These are phyloP conservation scores for Scolecobasidium constrictum DNA, from an alignment of 2,329 filamentous ascomycete genomes.

Conservation along the genomic window DNA sequence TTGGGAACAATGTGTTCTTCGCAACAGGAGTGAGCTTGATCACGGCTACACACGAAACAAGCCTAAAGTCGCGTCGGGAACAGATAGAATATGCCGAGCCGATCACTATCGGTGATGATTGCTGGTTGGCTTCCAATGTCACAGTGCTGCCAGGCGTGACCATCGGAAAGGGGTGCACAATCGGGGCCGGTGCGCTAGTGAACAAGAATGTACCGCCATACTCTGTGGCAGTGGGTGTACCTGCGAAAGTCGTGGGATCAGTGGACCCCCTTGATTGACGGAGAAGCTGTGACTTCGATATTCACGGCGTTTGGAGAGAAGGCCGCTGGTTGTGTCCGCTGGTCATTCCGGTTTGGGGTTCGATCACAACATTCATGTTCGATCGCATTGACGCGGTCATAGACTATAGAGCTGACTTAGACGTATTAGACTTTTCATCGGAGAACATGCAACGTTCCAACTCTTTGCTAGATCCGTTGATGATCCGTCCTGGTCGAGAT, in stretches of 20 bases:
- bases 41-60: slow-evolving; percentile 65
- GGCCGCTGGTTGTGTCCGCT: too few species aligned
- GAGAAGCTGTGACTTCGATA: too few species aligned
- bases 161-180: slow-evolving; percentile 60
- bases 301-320: too few species aligned
- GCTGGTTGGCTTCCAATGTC: slow-evolving; percentile 45
- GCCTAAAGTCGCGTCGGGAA: slow-evolving; percentile 58
- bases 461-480: too few species aligned
- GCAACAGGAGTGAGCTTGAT: slow-evolving; percentile 71
- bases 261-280: too few species aligned
- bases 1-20: slow-evolving; percentile 67
- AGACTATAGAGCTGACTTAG: too few species aligned
- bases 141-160: slow-evolving; percentile 63
- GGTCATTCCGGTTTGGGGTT: too few species aligned
- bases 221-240: slow-evolving; percentile 55
- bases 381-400: too few species aligned
- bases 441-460: too few species aligned
- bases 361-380: too few species aligned
- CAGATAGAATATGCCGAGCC: slow-evolving; percentile 66
- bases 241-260: slow-evolving; percentile 41
- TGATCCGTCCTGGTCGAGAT: too few species aligned
- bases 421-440: too few species aligned
- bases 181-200: slow-evolving; percentile 75
- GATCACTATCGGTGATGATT: slow-evolving; percentile 69
- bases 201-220: slow-evolving; percentile 62